These are phyloP conservation scores for Suhomyces panamericanus DNA, from an alignment of 1,139 yeast genomes.

Conservation along the genomic window DNA sequence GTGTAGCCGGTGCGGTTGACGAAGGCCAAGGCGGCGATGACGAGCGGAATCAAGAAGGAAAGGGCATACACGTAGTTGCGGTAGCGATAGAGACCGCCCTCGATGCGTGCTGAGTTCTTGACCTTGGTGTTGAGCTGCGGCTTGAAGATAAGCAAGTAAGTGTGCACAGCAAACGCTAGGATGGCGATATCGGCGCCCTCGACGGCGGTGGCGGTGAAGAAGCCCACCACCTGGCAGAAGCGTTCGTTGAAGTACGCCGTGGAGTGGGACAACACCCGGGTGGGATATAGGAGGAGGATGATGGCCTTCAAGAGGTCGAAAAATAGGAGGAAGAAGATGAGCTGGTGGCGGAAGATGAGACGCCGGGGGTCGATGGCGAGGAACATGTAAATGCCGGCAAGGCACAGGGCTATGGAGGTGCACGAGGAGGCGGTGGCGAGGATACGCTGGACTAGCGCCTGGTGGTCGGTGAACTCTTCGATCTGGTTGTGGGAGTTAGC, in stretches of 20 bases:
- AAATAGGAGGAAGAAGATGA: conserved; percentile 63
- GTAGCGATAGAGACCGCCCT: conserved; percentile 73
- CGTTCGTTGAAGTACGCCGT: conserved; percentile 52
- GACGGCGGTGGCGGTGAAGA: conserved; percentile 77
- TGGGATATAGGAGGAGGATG: conserved; percentile 70
- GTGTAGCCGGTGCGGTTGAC: conserved; percentile 54
- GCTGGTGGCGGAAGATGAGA: conserved; percentile 67
- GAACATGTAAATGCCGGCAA: conserved; percentile 54
- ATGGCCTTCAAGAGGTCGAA: conserved; percentile 78
- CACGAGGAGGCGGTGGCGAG: conserved; percentile 60
- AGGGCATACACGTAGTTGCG: conserved; percentile 60
- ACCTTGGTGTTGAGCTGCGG: conserved; percentile 52
- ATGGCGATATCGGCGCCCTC: conserved; percentile 91
- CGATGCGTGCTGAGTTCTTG: conserved; percentile 46
- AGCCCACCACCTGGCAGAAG: conserved; percentile 77
- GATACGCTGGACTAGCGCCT: conserved; percentile 41
- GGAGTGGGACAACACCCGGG: conserved; percentile 51
- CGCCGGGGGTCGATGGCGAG: conserved; percentile 62
- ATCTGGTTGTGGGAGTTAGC: conserved; percentile 22
- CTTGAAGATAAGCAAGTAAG: conserved; percentile 69
- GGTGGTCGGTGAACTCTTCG: conserved; percentile 25
- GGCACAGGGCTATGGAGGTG: conserved; percentile 56
- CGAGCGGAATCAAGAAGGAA: conserved; percentile 61
- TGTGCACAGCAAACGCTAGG: conserved; percentile 78
- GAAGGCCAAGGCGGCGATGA: conserved; percentile 76